Conservation (phyloP, 1,284 basidiomycete species). For the Chiua sp. region DNA sequence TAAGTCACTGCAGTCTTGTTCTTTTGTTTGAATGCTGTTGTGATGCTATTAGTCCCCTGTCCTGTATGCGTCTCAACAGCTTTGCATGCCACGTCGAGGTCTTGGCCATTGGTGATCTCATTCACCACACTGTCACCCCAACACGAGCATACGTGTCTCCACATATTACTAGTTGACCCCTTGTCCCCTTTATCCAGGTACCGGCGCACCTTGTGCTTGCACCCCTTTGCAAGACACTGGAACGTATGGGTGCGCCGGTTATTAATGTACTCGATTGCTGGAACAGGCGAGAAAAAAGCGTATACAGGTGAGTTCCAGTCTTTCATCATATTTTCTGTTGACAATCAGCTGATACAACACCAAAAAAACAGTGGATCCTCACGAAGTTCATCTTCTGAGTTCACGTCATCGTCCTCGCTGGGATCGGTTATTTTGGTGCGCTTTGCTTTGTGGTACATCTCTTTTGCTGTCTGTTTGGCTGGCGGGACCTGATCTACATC, state of each 20-base stretch:
- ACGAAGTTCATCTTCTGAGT: too few relatives aligned
- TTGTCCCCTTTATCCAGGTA: neutral
- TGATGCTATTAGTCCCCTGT: neutral
- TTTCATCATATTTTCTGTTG: neutral
- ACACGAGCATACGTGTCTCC: neutral
- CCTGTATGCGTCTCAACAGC: neutral
- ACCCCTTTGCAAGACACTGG: neutral
- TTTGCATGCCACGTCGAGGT: neutral
- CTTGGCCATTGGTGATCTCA: neutral
- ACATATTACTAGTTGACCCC: neutral
- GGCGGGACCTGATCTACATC: too few relatives aligned
- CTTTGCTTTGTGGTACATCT: too few relatives aligned
- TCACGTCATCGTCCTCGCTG: too few relatives aligned
- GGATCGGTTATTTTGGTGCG: too few relatives aligned
- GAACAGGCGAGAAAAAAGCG: neutral
- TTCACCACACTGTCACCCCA: neutral
- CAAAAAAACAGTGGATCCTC: too few relatives aligned
- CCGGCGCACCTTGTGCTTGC: neutral
- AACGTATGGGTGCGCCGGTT: neutral
- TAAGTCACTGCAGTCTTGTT: neutral
- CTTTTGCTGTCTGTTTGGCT: too few relatives aligned
- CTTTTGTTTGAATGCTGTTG: neutral
- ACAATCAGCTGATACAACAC: neutral
- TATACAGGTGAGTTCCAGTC: neutral
- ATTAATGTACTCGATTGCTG: neutral